Percentiles rank a stretch among this genome's conserved stretches.
Conservation (phyloP, 768 basidiomycete genomes). For the Hygrocybe coccinea region DNA sequence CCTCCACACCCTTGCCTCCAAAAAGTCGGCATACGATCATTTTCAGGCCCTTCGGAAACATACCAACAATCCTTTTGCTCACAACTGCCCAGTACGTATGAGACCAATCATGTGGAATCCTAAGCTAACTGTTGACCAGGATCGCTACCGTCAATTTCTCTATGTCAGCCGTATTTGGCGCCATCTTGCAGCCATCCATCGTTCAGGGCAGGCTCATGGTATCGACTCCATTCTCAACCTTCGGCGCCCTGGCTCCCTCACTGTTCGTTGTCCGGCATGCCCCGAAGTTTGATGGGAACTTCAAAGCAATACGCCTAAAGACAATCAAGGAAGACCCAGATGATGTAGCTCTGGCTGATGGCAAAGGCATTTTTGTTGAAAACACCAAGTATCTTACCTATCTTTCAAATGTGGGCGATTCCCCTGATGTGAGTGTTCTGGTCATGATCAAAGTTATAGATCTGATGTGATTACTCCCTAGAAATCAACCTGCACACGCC, state of each 20-base stretch:
- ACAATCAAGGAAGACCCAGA: slow-evolving; percentile 26
- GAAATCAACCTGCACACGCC: slow-evolving; percentile 22
- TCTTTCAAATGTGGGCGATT: slow-evolving; percentile 9
- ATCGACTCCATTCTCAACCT: slow-evolving; percentile 16
- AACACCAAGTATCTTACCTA: slow-evolving; percentile 14
- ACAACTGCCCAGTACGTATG: slow-evolving; percentile 15
- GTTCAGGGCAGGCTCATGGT: slow-evolving; percentile 22
- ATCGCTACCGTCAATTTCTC: slow-evolving; percentile 20
- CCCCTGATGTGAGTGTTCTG: slow-evolving; percentile 5
- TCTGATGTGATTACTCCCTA: slow-evolving; percentile 4
- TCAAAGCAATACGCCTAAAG: slow-evolving; percentile 21
- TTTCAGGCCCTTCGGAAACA: slow-evolving; percentile 19
- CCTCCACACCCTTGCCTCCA: slow-evolving; percentile 21
- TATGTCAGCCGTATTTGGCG: slow-evolving; percentile 22
- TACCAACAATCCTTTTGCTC: slow-evolving; percentile 20
- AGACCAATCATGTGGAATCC: not conserved
- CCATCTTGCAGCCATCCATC: slow-evolving; percentile 9
- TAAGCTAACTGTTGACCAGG: slow-evolving; percentile 10
- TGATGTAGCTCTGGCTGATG: slow-evolving; percentile 25
- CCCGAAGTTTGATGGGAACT: slow-evolving; percentile 26
- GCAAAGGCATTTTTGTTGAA: slow-evolving; percentile 23
- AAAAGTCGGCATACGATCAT: slow-evolving; percentile 24
- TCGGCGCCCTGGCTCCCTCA: slow-evolving; percentile 13
- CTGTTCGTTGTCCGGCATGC: slow-evolving; percentile 21
- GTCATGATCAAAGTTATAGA: not conserved